Conservation (phyloP, 257 asterid genomes). For the Petunia axillaris region DNA sequence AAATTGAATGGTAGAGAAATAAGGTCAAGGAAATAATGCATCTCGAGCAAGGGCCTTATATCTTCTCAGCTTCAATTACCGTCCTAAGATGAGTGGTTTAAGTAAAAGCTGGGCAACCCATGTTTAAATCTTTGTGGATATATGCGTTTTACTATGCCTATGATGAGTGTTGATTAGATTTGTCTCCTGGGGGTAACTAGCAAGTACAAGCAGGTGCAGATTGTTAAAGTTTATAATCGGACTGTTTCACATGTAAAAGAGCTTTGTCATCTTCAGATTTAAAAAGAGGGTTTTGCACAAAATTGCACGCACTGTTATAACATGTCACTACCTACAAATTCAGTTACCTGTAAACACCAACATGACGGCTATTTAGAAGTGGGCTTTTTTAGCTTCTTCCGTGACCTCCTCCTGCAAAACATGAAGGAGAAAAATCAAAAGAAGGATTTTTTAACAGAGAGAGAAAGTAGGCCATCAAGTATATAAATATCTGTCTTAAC, state of each 20-base stretch:
- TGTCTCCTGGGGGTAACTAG: slow-evolving; percentile 1
- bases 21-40: neutral
- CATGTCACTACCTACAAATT: neutral
- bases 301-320: neutral
- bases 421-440: slow-evolving; percentile 5
- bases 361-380: slow-evolving; percentile 21
- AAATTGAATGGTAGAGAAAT: neutral
- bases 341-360: slow-evolving; percentile 10
- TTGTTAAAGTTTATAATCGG: neutral
- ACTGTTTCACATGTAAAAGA: slow-evolving; percentile 11
- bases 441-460: neutral
- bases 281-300: neutral
- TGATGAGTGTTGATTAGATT: neutral
- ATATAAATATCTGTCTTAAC: neutral
- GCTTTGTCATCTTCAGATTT: neutral
- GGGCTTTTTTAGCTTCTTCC: slow-evolving; percentile 51
- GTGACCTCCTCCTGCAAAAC: slow-evolving; percentile 55
- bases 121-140: neutral
- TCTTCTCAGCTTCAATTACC: neutral
- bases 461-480: neutral
- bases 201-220: neutral
- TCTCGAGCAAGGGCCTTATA: neutral
- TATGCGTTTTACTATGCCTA: neutral
- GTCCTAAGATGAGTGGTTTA: neutral
- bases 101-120: slow-evolving; percentile 12